Evolutionary conservation across 2,329 filamentous ascomycete genomes (phyloP), one percentile per base, ranked within the genome.

Genomic region (Cryphonectria radicalis): DNA sequence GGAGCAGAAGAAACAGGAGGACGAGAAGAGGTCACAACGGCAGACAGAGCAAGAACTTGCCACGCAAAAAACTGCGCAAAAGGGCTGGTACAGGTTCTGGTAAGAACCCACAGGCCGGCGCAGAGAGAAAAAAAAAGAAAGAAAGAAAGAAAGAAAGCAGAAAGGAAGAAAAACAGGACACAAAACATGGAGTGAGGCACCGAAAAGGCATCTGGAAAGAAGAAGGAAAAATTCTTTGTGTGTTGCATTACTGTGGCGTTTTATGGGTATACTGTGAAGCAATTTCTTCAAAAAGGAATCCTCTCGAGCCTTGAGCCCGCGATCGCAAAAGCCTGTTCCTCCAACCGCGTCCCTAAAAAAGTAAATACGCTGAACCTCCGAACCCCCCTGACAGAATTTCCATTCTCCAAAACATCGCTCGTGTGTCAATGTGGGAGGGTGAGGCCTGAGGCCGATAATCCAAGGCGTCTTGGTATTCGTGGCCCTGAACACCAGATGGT

Each of bases 21-120:
- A 90, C 77, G 79, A 84, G 74, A 80, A 83, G 80, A 75, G 77
- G 50, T 79, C 78, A 74, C 77, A 77, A 74, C 74, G 77, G 65
- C 72, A 76, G 71, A 55, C 78, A 69, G 79, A 81, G 72, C 77
- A 80, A 50, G 77, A 79, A 62, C 80, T 79, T 66, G 75, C 76
- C 19, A 75, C 75, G 17, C 75, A 74, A 66, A 69, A 69, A 60
- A 73, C 75, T 10, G 65, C 62, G 14, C 77, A 77, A 70, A 84
- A 79, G 77, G 78, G 82, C 35, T 89, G 88, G 87, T 89, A 88
- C 78, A 87, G 83, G 78, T 82, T 89, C 72, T 90, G 88, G 88
- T 90, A 74, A 43, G 42, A 53, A 8, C 8, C 10, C 25, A 19
- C 3, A 40, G n/a, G 13, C 35, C 6, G 17, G 17, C 35, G 14